Evolutionary conservation across 2,329 filamentous ascomycete genomes (phyloP).

Genomic region (Colletotrichum spaethianum): DNA sequence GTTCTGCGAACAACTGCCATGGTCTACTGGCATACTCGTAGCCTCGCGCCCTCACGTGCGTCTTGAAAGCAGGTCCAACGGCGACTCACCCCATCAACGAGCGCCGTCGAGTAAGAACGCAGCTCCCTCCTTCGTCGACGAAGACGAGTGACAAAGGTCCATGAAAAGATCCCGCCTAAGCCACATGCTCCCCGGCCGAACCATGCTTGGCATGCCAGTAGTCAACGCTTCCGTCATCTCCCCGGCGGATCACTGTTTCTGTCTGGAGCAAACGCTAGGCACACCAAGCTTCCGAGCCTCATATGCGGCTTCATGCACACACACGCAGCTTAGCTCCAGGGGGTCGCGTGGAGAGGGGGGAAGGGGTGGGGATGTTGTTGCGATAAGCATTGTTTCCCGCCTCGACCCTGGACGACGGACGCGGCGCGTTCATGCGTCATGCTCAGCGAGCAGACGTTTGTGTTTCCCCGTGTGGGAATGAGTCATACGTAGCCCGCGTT

Average conservation of each 20-base stretch:
- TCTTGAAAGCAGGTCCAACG: neutral
- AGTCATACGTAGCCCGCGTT: neutral
- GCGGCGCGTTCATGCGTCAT: slow-evolving; percentile 12
- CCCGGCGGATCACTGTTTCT: neutral
- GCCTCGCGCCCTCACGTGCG: neutral
- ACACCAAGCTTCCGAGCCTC: neutral
- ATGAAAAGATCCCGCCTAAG: neutral
- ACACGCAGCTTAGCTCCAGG: neutral
- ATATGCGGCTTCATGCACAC: neutral
- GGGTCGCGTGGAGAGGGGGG: neutral
- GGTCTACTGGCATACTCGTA: neutral
- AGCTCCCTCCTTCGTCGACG: neutral
- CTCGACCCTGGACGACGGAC: neutral
- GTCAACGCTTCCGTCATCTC: neutral
- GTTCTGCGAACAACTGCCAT: neutral
- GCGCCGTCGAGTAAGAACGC: neutral
- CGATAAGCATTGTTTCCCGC: neutral
- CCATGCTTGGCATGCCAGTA: neutral
- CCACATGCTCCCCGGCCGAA: too few species aligned
- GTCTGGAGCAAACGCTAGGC: neutral
- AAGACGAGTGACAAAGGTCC: too few species aligned
- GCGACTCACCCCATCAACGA: neutral
- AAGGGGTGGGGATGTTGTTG: neutral
- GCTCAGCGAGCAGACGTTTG: neutral
- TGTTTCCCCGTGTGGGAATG: neutral